phyloP scores from a whole-genome alignment of 2,329 filamentous ascomycete genomes.

The Hirsutella rhossiliensis region DNA sequence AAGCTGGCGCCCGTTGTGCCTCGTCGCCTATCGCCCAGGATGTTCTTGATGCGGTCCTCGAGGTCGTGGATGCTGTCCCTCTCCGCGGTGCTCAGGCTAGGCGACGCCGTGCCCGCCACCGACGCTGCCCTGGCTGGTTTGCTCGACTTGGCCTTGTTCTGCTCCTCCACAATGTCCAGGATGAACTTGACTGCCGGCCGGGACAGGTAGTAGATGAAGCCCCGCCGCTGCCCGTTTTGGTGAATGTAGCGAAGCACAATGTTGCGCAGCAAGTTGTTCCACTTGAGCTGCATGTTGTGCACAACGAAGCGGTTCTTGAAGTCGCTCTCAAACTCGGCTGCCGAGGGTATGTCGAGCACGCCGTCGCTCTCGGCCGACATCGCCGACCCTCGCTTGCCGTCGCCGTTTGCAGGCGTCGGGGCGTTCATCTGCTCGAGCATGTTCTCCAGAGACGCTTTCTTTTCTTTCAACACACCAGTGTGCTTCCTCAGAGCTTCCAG shows the following conservation, averaged over 20 bases:
- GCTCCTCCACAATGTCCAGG: slow-evolving; percentile 91
- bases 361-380: slow-evolving; percentile 39
- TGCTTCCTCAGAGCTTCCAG: slow-evolving; percentile 49
- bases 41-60: slow-evolving; percentile 74
- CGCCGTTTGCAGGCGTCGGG: slow-evolving; percentile 21
- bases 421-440: slow-evolving; percentile 39
- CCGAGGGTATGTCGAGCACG: slow-evolving; percentile 51
- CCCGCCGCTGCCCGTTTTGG: slow-evolving; percentile 88
- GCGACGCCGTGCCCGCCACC: slow-evolving; percentile 15
- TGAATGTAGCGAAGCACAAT: slow-evolving; percentile 96
- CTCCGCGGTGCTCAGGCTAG: slow-evolving; percentile 24
- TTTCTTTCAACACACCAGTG: slow-evolving; percentile 42
- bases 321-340: slow-evolving; percentile 78
- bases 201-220: slow-evolving; percentile 97
- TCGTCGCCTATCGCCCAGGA: slow-evolving; percentile 72
- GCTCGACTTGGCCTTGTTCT: slow-evolving; percentile 54
- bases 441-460: slow-evolving; percentile 44
- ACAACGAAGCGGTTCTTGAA: slow-evolving; percentile 98
- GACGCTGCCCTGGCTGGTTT: slow-evolving; percentile 17
- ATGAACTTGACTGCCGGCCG: slow-evolving; percentile 95
- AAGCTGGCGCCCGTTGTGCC: slow-evolving; percentile 43
- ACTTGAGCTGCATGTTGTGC: slow-evolving; percentile 94
- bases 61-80: slow-evolving; percentile 51
- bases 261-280: slow-evolving; percentile 93
- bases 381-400: slow-evolving; percentile 19